Base-by-base conservation (phyloP, 768 basidiomycete genomes). In the Pisolithus sp. region DNA sequence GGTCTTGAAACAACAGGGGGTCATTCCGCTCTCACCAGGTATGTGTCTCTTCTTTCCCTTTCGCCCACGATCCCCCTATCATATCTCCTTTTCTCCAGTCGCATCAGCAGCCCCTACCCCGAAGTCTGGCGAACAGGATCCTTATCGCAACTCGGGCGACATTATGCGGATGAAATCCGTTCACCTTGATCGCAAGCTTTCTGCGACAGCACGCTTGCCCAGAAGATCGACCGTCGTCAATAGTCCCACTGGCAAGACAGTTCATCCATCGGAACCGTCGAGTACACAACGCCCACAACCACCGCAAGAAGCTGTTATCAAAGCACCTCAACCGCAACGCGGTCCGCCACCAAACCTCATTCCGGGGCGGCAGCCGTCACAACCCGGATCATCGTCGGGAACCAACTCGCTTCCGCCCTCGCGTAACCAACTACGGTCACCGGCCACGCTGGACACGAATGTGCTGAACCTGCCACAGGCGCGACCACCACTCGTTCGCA, bases 221-320 rank as follows among this genome's bases (percentile, higher is more conserved):
- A 93, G 91, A 68, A 85, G 93, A 36, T 96, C 95, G 23, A 98
- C 91, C 7, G 85, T 99, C 39, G 86, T 99, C 46, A 95, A 99
- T 68, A 92, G 89, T 60, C 96, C 96, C 39, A 79, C 91, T 10
- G 94, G 93, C 39, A 82, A 85, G 65, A 85, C 82, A 53, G 93
- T 88, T 5, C 86, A 90, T 60, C 78, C 86, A 17, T 81, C 82
- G 0, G 85, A 89, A 50, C 68, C 75, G 9, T 58, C 77, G 15
- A 74, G 69, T 46, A 62, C 68, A 7, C 81, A 82, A 56, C 76
- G 74, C 51, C 69, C 34, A 5, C 71, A 12, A 21, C 44, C 44
- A 34, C 44, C 59, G 18, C 74, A 74, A 53, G 79, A 76, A 39
- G 68, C 61, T 23, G 64, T 26, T 26, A 26, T 66, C 42, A 67